Conservation (phyloP, 2,329 filamentous ascomycete genomes). For the Xylariales sp. region DNA sequence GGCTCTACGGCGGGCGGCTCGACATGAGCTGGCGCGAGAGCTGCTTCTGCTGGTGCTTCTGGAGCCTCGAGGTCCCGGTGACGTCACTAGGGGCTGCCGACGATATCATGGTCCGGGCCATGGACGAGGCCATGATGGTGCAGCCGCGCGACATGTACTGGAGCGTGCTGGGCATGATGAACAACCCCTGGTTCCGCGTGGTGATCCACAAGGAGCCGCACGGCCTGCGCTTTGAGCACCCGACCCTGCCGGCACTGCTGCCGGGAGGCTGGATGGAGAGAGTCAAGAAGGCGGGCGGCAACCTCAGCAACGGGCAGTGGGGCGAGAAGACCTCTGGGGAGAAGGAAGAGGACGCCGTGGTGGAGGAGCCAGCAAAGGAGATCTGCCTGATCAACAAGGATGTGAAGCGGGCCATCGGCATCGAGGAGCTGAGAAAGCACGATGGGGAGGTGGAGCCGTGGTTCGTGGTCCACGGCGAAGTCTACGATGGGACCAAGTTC, state of each 20-base stretch:
- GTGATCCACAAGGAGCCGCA: slow-evolving; percentile 66
- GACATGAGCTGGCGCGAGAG: slow-evolving; percentile 80
- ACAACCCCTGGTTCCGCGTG: slow-evolving; percentile 89
- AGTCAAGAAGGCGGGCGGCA: slow-evolving; percentile 76
- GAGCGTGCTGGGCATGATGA: slow-evolving; percentile 96
- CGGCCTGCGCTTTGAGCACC: slow-evolving; percentile 76
- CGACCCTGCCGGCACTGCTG: slow-evolving; percentile 73
- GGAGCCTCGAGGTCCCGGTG: slow-evolving; percentile 67
- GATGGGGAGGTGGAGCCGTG: slow-evolving; percentile 64
- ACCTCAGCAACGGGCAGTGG: slow-evolving; percentile 80
- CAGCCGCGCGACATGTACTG: slow-evolving; percentile 95
- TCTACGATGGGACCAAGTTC: slow-evolving; percentile 82
- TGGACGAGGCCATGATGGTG: slow-evolving; percentile 85
- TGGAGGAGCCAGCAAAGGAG: slow-evolving; percentile 53
- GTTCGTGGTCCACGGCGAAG: slow-evolving; percentile 85
- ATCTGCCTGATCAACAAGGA: slow-evolving; percentile 74
- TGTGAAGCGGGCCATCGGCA: slow-evolving; percentile 57
- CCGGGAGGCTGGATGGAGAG: slow-evolving; percentile 91
- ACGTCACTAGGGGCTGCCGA: slow-evolving; percentile 57
- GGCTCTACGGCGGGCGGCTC: slow-evolving; percentile 70
- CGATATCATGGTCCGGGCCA: slow-evolving; percentile 76
- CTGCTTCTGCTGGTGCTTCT: slow-evolving; percentile 91
- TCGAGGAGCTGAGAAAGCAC: slow-evolving; percentile 70
- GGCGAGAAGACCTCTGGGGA: slow-evolving; percentile 64
- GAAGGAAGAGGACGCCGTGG: slow-evolving; percentile 30